Percentiles rank a stretch among this genome's conserved stretches.
Conservation (phyloP, 2,329 filamentous ascomycete genomes). For the Capronia coronata region DNA sequence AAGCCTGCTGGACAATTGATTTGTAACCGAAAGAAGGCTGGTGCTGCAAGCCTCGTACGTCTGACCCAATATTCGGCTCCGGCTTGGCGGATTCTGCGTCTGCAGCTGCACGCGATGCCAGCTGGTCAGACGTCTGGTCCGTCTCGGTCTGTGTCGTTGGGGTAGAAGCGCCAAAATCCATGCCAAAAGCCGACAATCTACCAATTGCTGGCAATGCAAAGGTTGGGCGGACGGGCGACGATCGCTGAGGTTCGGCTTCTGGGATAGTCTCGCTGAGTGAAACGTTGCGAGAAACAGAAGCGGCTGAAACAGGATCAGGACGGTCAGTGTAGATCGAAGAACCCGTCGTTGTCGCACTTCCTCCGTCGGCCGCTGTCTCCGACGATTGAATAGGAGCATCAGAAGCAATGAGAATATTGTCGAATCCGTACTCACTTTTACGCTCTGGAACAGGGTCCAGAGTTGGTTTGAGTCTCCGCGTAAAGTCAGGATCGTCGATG, state of each 20-base stretch:
- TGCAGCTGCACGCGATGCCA: not conserved
- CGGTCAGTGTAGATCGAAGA: slow-evolving; percentile 27
- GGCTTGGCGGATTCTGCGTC: not conserved
- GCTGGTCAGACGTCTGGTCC: not conserved
- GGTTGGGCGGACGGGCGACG: not conserved
- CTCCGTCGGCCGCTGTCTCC: slow-evolving; percentile 18
- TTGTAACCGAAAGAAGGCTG: slow-evolving; percentile 51
- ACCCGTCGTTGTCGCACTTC: slow-evolving; percentile 18
- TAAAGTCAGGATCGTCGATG: slow-evolving; percentile 34
- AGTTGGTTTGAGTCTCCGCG: slow-evolving; percentile 37
- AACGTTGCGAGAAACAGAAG: slow-evolving; percentile 15
- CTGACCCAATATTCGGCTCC: not conserved
- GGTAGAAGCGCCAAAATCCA: slow-evolving; percentile 14
- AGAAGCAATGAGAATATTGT: slow-evolving; percentile 34
- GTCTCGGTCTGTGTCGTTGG: not conserved
- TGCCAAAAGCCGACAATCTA: slow-evolving; percentile 23
- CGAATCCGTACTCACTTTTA: slow-evolving; percentile 54
- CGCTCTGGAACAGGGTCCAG: slow-evolving; percentile 53
- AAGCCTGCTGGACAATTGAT: slow-evolving; percentile 59
- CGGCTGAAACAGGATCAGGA: slow-evolving; percentile 25
- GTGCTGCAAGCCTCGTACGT: slow-evolving; percentile 39
- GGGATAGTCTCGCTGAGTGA: slow-evolving; percentile 11
- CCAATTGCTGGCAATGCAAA: slow-evolving; percentile 19
- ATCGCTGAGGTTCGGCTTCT: not conserved
- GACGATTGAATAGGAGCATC: slow-evolving; percentile 7